A percentile compares a stretch with the other conserved stretches of the same genome.
Conservation (phyloP, 2,329 filamentous ascomycete species). For the Incumbomyces delicatus region DNA sequence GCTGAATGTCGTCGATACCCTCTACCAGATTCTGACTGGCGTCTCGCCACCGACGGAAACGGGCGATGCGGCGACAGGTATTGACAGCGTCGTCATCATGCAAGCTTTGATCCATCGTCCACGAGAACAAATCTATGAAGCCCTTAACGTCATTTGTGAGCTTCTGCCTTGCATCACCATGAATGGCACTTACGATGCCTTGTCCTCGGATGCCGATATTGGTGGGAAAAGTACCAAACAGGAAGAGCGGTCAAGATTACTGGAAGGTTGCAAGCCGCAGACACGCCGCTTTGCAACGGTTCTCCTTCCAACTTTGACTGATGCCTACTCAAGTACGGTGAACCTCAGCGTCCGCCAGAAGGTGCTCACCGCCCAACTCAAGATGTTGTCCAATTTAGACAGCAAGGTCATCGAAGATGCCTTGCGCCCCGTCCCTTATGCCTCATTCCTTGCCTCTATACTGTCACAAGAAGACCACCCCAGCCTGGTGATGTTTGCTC, state of each 20-base stretch:
- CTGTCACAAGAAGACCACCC: conserved; percentile 91
- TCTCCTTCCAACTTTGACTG: conserved; percentile 85
- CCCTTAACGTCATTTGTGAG: conserved; percentile 94
- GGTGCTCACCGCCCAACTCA: conserved; percentile 87
- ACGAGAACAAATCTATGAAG: conserved; percentile 92
- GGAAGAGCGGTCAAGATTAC: conserved; percentile 69
- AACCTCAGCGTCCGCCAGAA: conserved; percentile 92
- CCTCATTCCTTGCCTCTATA: conserved; percentile 90
- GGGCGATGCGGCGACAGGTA: conserved; percentile 70
- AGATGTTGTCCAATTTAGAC: conserved; percentile 96
- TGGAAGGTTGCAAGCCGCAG: conserved; percentile 74
- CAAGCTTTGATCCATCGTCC: conserved; percentile 93
- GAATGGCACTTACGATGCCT: conserved; percentile 27
- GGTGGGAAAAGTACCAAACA: conserved; percentile 29
- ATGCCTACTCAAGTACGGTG: conserved; percentile 95
- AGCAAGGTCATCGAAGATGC: conserved; percentile 74
- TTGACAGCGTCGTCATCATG: conserved; percentile 97
- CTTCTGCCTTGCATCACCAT: conserved; percentile 55
- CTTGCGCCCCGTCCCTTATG: conserved; percentile 79
- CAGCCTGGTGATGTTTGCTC: conserved; percentile 70
- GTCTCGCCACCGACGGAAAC: conserved; percentile 78
- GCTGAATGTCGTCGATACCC: conserved; percentile 91
- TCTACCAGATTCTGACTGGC: conserved; percentile 94
- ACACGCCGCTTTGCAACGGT: conserved; percentile 89
- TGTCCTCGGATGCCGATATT: conserved; percentile 34